Base-by-base conservation (phyloP, 257 asterid species). In the Anisodus acutangulus region DNA sequence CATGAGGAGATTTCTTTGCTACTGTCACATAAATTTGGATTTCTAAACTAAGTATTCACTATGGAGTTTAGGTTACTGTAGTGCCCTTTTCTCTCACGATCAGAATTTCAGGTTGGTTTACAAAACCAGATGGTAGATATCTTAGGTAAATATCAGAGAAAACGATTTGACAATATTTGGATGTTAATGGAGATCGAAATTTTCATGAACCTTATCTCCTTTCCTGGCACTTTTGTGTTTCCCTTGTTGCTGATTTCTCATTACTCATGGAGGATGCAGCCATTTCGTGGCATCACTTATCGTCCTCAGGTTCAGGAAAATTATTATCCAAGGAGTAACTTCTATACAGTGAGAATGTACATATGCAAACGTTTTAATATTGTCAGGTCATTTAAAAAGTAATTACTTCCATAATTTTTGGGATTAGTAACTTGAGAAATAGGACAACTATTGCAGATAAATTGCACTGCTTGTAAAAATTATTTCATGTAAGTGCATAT, bases 81-180 rank as follows among this genome's bases (percentile, higher is more conserved):
- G 51, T 12, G 13, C 76, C 71, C 17, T 64, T 67, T 67, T 35
- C 49, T 67, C 51, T 35, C 49, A 68, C 12, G 26, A 66, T 15
- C 8, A 37, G 51, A 68, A 66, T 12, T 68, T 67, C 49, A 67
- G 49, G 5, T 37, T 67, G 22, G 76, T 37, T 64, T 67, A 67
- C 51, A 67, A 59, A 37, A 67, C 51, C 51, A 37, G n/a, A 67
- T 67, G 26, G 26, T 67, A 66, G 72, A 67, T 67, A 67, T 67
- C 10, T 22, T 67, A 37, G 22, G 17, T 67, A 67, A 35, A 6
- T 37, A 39, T 35, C 76, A 67, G 76, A 67, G 19, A 39, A 13
- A 5, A 67, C 13, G 74, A 67, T 37, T 67, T 37, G 26, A 12
- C 19, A 6, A 2, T 67, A 12, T 35, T 67, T 67, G 4, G 43